phyloP scores from a whole-genome alignment of 2,329 filamentous ascomycete species.

The Neofusicoccum parvum region DNA sequence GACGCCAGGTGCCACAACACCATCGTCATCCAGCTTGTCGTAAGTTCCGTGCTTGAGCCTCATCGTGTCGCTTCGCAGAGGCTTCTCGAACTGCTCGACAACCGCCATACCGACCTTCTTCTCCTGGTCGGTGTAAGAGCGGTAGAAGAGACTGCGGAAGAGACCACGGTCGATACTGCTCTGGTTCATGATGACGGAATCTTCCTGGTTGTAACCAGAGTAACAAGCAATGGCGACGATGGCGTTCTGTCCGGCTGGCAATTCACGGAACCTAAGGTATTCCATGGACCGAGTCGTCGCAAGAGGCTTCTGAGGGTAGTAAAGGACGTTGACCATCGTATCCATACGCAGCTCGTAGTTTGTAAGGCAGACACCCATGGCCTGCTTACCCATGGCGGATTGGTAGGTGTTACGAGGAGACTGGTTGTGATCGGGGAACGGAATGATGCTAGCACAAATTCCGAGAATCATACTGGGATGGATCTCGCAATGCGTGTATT shows the following conservation, averaged over 20 bases:
- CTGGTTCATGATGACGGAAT: conserved; percentile 99
- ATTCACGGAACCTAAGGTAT: conserved; percentile 94
- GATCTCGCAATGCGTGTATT: conserved; percentile 98
- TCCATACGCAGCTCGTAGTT: conserved; percentile 98
- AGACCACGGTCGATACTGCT: conserved; percentile 97
- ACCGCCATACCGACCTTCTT: conserved; percentile 94
- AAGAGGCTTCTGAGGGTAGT: conserved; percentile 97
- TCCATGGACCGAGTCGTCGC: conserved; percentile 98
- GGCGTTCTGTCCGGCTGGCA: conserved; percentile 95
- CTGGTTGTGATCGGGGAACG: conserved; percentile 98
- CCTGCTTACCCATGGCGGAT: conserved; percentile 99
- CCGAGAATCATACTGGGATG: conserved; percentile 99
- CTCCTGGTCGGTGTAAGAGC: conserved; percentile 95
- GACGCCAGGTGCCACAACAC: conserved; percentile 89
- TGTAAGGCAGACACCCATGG: conserved; percentile 98
- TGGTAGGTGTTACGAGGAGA: conserved; percentile 99
- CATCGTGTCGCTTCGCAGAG: conserved; percentile 82
- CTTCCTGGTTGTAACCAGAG: conserved; percentile 99
- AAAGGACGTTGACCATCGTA: conserved; percentile 98
- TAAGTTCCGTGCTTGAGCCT: conserved; percentile 94
- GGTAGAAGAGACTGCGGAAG: conserved; percentile 97
- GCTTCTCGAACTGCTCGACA: conserved; percentile 94
- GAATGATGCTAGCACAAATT: conserved; percentile 98
- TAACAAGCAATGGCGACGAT: conserved; percentile 98
- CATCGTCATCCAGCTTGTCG: conserved; percentile 96